Evolutionary conservation across 1,284 basidiomycete species (phyloP).

Genomic region (Apiotrichum laibachii): DNA sequence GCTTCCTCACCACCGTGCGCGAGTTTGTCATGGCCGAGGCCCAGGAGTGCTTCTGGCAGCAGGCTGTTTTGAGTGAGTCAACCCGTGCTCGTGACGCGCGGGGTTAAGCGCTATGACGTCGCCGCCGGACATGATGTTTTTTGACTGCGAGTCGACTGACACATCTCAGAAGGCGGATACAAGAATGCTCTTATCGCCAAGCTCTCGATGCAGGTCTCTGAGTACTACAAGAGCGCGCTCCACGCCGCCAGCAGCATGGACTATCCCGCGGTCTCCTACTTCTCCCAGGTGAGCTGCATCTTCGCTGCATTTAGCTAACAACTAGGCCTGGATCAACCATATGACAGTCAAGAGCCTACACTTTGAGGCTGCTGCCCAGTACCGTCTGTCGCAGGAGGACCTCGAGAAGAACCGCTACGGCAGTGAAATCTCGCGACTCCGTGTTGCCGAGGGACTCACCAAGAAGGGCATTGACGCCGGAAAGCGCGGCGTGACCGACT

Average conservation of each 20-base stretch:
- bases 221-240: constrained; percentile 64
- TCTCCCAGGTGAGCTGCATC: constrained; percentile 40
- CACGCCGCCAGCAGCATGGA: constrained; percentile 58
- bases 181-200: constrained; percentile 85
- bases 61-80: constrained; percentile 71
- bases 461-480: constrained; percentile 73
- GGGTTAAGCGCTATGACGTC: background rate
- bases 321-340: constrained; percentile 75
- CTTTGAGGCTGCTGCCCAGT: constrained; percentile 87
- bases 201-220: constrained; percentile 70
- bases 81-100: background rate
- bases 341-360: constrained; percentile 79
- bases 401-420: constrained; percentile 83
- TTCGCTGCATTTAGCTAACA: constrained; percentile 26
- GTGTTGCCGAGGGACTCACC: constrained; percentile 64
- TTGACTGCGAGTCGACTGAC: background rate
- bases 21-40: constrained; percentile 87
- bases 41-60: constrained; percentile 96
- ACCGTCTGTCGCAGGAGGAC: constrained; percentile 84
- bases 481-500: constrained; percentile 61
- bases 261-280: constrained; percentile 46
- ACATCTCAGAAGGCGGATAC: constrained; percentile 59
- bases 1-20: constrained; percentile 66
- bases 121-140: background rate
- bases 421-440: constrained; percentile 71